Evolutionary conservation across 345 rosid species (phyloP).

Genomic region (Heritiera littoralis): DNA sequence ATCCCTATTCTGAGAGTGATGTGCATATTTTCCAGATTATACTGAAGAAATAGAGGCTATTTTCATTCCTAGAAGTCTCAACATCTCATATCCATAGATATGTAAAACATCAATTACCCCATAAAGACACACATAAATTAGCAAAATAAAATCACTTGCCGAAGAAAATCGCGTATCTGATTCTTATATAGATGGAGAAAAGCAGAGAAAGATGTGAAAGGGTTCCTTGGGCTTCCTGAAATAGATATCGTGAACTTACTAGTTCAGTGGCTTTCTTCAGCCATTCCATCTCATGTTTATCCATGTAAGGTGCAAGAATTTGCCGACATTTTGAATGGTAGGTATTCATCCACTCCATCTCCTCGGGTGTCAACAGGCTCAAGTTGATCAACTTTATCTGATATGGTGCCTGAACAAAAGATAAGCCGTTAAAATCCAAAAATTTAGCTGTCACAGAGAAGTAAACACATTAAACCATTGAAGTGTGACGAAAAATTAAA

Average conservation of each 20-base stretch:
- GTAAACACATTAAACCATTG: neutral
- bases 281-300: conserved; percentile 77
- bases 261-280: conserved; percentile 86
- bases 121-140: neutral
- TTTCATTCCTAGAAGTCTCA: neutral
- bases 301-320: conserved; percentile 65
- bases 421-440: neutral
- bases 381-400: conserved; percentile 79
- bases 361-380: conserved; percentile 56
- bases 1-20: neutral
- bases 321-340: conserved; percentile 82
- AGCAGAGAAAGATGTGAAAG: neutral
- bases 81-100: neutral
- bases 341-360: conserved; percentile 72
- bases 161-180: neutral
- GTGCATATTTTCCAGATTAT: no score
- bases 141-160: neutral
- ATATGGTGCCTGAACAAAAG: conserved; percentile 66
- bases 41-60: neutral
- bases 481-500: neutral
- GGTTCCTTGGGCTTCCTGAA: neutral
- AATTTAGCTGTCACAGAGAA: neutral
- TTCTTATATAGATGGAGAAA: neutral
- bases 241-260: conserved; percentile 35
- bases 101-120: neutral